Percentiles rank a stretch among this genome's conserved stretches.
Evolutionary conservation across 2,329 filamentous ascomycete genomes (phyloP).

Genomic region (Colletotrichum sp.): DNA sequence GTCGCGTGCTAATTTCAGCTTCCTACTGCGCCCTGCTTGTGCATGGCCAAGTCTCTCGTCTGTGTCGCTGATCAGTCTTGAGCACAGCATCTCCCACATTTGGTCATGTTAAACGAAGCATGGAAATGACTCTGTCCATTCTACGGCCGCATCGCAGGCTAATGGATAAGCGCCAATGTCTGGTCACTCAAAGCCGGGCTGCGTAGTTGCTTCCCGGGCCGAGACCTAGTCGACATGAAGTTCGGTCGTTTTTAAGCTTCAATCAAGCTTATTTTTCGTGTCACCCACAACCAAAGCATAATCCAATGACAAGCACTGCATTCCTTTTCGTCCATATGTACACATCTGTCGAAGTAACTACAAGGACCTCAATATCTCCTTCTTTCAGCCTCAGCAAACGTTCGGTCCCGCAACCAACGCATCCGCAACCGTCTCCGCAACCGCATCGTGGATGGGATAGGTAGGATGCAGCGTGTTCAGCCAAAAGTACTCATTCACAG

Average conservation of each 20-base stretch:
- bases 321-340: neutral
- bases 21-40: neutral
- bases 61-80: neutral
- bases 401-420: constrained; percentile 42
- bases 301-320: neutral
- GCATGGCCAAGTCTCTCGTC: neutral
- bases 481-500: constrained; percentile 70
- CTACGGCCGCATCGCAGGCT: too few species aligned
- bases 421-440: constrained; percentile 54
- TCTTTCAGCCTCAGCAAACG: constrained; percentile 29
- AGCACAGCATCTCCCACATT: neutral
- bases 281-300: neutral
- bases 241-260: neutral
- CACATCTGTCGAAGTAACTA: neutral
- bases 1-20: neutral
- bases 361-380: neutral
- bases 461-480: constrained; percentile 69
- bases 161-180: too few species aligned
- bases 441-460: constrained; percentile 63
- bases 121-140: too few species aligned
- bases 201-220: neutral
- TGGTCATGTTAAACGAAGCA: neutral
- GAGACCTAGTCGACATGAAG: neutral
- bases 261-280: neutral
- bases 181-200: neutral